Evolutionary conservation across 192 early-diverging fungal species (phyloP).

Genomic region (Coemansia guatemalensis): DNA sequence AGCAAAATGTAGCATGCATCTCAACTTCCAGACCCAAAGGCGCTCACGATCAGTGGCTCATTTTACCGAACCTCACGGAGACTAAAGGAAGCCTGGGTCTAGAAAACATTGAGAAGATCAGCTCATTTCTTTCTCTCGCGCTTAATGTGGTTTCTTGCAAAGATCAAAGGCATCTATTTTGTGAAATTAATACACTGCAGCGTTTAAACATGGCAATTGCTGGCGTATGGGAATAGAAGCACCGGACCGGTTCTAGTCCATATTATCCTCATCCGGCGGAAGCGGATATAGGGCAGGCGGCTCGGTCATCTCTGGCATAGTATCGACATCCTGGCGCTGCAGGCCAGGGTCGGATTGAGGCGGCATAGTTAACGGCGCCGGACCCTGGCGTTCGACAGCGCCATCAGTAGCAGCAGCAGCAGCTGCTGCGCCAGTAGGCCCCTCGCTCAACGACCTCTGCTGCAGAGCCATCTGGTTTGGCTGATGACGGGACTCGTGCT

Average conservation of each 20-base stretch:
- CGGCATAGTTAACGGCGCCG: neutral
- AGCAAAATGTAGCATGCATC: neutral
- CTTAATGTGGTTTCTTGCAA: neutral
- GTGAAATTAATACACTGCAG: neutral
- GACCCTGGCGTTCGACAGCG: neutral
- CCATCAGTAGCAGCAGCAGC: neutral
- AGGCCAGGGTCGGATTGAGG: conserved; percentile 13
- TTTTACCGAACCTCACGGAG: conserved; percentile 17
- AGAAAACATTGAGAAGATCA: neutral
- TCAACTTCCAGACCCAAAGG: conserved; percentile 5
- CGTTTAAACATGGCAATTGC: neutral
- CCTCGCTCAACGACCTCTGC: neutral
- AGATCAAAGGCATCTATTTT: neutral
- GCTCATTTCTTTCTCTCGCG: neutral
- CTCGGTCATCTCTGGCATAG: conserved; percentile 13
- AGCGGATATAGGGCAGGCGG: conserved; percentile 41
- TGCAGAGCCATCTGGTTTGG: conserved; percentile 14
- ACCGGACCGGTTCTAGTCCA: neutral
- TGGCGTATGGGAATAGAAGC: neutral
- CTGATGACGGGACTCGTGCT: conserved; percentile 26
- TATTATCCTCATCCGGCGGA: conserved; percentile 31
- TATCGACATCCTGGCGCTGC: neutral
- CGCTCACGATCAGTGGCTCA: conserved; percentile 23
- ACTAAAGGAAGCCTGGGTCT: conserved; percentile 13
- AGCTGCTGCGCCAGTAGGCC: neutral